phyloP scores from a whole-genome alignment of 805 yeast species.

The Saturnispora halmiae region DNA sequence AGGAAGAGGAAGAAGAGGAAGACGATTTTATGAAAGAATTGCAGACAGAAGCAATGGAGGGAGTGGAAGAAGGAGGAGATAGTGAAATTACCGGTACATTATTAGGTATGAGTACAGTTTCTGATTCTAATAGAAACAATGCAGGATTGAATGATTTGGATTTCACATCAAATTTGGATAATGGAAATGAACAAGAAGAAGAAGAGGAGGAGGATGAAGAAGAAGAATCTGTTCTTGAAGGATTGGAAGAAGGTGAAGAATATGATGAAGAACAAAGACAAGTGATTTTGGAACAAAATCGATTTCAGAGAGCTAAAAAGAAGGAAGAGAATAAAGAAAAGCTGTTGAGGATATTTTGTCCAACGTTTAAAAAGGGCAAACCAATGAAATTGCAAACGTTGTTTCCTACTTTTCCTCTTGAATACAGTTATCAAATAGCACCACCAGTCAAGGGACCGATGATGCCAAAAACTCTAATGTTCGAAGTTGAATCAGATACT shows the following conservation, averaged over 20 bases:
- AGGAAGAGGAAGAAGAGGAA: slow-evolving; percentile 33
- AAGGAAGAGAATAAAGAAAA: slow-evolving; percentile 25
- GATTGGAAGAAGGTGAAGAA: slow-evolving; percentile 24
- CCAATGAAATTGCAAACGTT: slow-evolving; percentile 57
- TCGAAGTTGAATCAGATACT: slow-evolving; percentile 60
- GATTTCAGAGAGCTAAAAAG: slow-evolving; percentile 14
- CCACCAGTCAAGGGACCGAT: slow-evolving; percentile 35
- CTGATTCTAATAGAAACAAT: slow-evolving; percentile 19
- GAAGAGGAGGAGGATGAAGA: slow-evolving; percentile 7
- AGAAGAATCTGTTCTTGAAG: slow-evolving; percentile 20
- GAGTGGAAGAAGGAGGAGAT: slow-evolving; percentile 27
- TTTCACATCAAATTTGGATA: slow-evolving; percentile 21
- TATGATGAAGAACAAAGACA: slow-evolving; percentile 9
- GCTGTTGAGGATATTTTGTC: slow-evolving; percentile 44
- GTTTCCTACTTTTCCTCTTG: slow-evolving; percentile 50
- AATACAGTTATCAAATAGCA: slow-evolving; percentile 46
- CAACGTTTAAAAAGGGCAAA: slow-evolving; percentile 47
- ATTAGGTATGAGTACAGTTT: slow-evolving; percentile 27
- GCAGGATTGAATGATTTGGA: slow-evolving; percentile 26
- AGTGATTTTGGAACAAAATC: slow-evolving; percentile 2
- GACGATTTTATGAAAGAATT: slow-evolving; percentile 31
- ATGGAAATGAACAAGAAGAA: slow-evolving; percentile 8
- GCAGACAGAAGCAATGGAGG: slow-evolving; percentile 31
- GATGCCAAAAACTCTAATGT: slow-evolving; percentile 47
- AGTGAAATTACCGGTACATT: slow-evolving; percentile 21